phyloP scores from a whole-genome alignment of 2,329 filamentous ascomycete species.

The Eutypella sp. region DNA sequence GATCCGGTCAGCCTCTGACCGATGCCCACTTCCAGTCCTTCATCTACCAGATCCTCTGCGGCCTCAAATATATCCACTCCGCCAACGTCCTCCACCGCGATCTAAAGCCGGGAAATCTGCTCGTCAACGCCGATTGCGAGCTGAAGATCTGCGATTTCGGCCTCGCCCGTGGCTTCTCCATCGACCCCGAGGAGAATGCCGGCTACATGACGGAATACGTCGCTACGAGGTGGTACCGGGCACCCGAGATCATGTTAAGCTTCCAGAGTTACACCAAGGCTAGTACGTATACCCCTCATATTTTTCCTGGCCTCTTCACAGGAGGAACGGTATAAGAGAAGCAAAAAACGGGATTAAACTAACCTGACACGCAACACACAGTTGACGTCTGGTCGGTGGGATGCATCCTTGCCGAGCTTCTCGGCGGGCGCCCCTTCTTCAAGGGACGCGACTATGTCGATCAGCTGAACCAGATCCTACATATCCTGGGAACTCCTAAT shows the following conservation, averaged over 20 bases:
- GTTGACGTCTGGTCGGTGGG: slow-evolving; percentile 99
- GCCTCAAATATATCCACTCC: slow-evolving; percentile 98
- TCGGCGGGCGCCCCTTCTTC: slow-evolving; percentile 96
- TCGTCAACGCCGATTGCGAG: slow-evolving; percentile 98
- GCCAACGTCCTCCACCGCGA: slow-evolving; percentile 97
- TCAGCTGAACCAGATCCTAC: slow-evolving; percentile 97
- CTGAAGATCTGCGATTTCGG: slow-evolving; percentile 99
- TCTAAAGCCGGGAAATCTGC: slow-evolving; percentile 91
- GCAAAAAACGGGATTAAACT: too few relatives aligned
- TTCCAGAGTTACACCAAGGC: slow-evolving; percentile 99
- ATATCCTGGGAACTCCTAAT: slow-evolving; percentile 94
- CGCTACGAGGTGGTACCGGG: slow-evolving; percentile 90
- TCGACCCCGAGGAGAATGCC: slow-evolving; percentile 96
- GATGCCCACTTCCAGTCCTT: slow-evolving; percentile 99
- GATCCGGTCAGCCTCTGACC: slow-evolving; percentile 92
- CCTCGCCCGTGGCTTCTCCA: slow-evolving; percentile 90
- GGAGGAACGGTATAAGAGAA: background rate
- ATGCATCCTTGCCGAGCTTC: slow-evolving; percentile 92
- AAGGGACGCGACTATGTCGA: slow-evolving; percentile 99
- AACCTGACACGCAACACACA: slow-evolving; percentile 33
- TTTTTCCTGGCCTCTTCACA: background rate
- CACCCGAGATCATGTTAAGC: slow-evolving; percentile 98
- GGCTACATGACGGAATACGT: slow-evolving; percentile 99
- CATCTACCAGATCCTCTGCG: slow-evolving; percentile 99
- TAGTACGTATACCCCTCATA: slow-evolving; percentile 62